Evolutionary conservation across 257 asterid genomes (phyloP).

Genomic region (Ligustrum vulgare): DNA sequence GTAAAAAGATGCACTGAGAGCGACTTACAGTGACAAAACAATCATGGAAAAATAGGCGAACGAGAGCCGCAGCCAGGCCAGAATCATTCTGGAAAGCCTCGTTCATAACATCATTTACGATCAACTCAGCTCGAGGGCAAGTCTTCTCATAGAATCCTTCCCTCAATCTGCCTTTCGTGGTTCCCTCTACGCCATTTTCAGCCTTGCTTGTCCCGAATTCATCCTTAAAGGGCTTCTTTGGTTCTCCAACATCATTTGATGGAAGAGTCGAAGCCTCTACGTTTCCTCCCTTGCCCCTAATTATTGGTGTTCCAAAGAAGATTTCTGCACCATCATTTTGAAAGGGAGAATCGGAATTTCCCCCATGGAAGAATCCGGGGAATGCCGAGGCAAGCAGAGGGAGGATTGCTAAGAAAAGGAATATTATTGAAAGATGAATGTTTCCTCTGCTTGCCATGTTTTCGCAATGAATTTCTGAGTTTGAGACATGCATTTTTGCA

Average conservation of each 20-base stretch:
- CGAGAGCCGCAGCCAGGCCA: slow-evolving; percentile 43
- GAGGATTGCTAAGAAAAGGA: slow-evolving; percentile 39
- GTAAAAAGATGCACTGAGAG: not conserved
- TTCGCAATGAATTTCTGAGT: not conserved
- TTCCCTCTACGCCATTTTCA: not conserved
- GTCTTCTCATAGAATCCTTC: slow-evolving; percentile 42
- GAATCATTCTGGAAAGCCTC: slow-evolving; percentile 39
- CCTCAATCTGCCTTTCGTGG: slow-evolving; percentile 21
- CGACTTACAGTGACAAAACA: slow-evolving; percentile 55
- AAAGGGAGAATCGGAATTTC: not conserved
- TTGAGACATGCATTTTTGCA: slow-evolving; percentile 11
- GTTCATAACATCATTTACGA: slow-evolving; percentile 35
- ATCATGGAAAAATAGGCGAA: slow-evolving; percentile 64
- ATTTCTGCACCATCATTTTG: not conserved
- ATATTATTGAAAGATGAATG: slow-evolving; percentile 27
- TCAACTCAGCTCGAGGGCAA: slow-evolving; percentile 59
- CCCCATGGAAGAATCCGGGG: not conserved
- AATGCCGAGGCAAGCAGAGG: slow-evolving; percentile 44
- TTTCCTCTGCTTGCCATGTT: slow-evolving; percentile 43
- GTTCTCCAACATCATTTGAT: not conserved
- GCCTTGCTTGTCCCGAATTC: not conserved
- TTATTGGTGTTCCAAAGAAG: not conserved
- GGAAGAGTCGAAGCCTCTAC: not conserved
- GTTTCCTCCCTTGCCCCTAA: not conserved
- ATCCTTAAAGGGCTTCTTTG: not conserved